Conservation (phyloP, 768 basidiomycete genomes). For the Phanerodontia chrysosporium region DNA sequence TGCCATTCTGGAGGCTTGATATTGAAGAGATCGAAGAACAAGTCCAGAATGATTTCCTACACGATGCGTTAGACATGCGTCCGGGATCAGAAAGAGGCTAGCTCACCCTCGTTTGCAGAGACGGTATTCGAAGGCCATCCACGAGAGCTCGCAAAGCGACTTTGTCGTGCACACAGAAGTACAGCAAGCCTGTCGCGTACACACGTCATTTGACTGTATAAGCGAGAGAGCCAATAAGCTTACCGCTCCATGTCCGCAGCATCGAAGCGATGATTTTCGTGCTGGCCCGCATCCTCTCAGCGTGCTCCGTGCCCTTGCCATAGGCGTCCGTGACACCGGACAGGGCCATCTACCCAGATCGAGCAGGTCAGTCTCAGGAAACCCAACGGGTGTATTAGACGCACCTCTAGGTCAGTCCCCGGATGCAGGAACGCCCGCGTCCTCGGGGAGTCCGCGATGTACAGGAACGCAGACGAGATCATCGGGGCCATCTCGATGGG, state of each 20-base stretch:
- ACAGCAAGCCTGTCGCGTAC: constrained; percentile 65
- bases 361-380: not conserved
- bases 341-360: constrained; percentile 63
- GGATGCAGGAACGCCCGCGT: constrained; percentile 74
- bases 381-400: too few relatives aligned
- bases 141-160: constrained; percentile 81
- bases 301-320: constrained; percentile 74
- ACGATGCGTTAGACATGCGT: constrained; percentile 4
- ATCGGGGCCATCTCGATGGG: constrained; percentile 77
- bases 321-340: constrained; percentile 92
- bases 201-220: not conserved
- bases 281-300: constrained; percentile 75
- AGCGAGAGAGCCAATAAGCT: constrained; percentile 20
- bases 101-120: constrained; percentile 76
- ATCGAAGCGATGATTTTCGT: constrained; percentile 77
- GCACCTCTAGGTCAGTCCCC: constrained; percentile 87
- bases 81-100: not conserved
- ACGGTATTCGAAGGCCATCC: constrained; percentile 84
- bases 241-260: constrained; percentile 92
- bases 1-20: constrained; percentile 94
- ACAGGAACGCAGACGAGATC: constrained; percentile 75
- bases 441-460: constrained; percentile 80
- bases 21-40: constrained; percentile 90
- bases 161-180: constrained; percentile 88
- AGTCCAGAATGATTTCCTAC: constrained; percentile 89